phyloP scores from a whole-genome alignment of 164 flowering plant species.

The Dillenia suffruticosa region DNA sequence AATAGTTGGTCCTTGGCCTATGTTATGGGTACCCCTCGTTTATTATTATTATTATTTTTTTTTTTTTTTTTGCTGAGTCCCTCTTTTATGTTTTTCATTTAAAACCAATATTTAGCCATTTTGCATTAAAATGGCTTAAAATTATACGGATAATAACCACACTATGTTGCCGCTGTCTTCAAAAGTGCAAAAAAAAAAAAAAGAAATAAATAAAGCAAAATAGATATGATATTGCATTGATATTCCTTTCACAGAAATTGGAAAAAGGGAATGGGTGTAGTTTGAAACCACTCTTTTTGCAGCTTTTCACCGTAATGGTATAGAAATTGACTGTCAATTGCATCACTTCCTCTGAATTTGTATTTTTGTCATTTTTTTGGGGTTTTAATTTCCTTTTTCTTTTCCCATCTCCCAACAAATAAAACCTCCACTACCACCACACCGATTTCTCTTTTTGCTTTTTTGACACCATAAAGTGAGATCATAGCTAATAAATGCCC shows the following conservation, averaged over 20 bases:
- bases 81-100: too few relatives aligned
- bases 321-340: not conserved
- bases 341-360: conserved; percentile 11
- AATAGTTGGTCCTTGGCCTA: conserved; percentile 18
- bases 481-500: conserved; percentile 19
- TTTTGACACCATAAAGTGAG: conserved; percentile 7
- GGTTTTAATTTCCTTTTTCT: conserved; percentile 2
- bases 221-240: not conserved
- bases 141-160: too few relatives aligned
- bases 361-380: conserved; percentile 8
- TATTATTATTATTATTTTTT: too few relatives aligned
- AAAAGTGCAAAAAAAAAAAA: too few relatives aligned
- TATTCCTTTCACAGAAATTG: not conserved
- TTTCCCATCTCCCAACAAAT: conserved; percentile 14
- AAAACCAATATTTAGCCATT: too few relatives aligned
- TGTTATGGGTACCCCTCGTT: conserved; percentile 9
- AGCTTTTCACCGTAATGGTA: conserved; percentile 31
- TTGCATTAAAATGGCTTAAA: conserved; percentile 14
- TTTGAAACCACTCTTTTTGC: conserved; percentile 20
- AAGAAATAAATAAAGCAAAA: conserved; percentile 2
- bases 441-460: not conserved
- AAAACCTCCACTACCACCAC: conserved; percentile 3
- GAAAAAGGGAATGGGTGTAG: conserved; percentile 16
- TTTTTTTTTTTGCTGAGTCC: too few relatives aligned
- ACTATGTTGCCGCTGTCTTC: too few relatives aligned